Evolutionary conservation across 768 basidiomycete species (phyloP).

Genomic region (Russula ochroleuca): DNA sequence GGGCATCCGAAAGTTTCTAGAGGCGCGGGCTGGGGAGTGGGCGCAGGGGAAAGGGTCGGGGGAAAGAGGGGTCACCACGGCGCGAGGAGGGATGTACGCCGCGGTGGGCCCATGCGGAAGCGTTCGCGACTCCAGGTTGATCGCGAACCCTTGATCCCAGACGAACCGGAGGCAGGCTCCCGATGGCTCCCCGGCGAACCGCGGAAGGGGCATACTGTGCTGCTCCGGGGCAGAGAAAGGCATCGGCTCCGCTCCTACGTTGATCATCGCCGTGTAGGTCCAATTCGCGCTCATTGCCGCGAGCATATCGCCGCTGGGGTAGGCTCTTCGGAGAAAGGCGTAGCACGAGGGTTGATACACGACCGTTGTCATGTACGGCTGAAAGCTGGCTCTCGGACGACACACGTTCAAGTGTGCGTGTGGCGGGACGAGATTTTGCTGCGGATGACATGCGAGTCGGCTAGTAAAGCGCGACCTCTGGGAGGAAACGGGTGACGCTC

Average conservation of each 20-base stretch:
- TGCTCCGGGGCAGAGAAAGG: not conserved
- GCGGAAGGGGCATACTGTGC: not conserved
- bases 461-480: not conserved
- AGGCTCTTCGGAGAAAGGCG: not conserved
- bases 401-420: not conserved
- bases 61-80: not conserved
- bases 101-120: no score
- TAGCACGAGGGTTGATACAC: no score
- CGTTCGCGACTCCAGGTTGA: no score
- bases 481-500: not conserved
- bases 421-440: not conserved
- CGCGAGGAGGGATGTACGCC: not conserved
- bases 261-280: no score
- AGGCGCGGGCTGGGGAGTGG: no score
- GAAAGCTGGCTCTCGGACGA: not conserved
- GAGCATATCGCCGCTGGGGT: conserved; percentile 9
- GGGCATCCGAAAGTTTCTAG: no score
- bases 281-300: conserved; percentile 2
- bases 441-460: not conserved
- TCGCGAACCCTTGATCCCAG: not conserved
- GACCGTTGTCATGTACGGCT: no score
- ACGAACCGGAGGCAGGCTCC: no score
- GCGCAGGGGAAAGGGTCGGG: not conserved
- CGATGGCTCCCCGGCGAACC: not conserved
- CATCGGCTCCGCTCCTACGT: not conserved